These are phyloP conservation scores for Pichia californica DNA, from an alignment of 805 yeast species.

Conservation along the genomic window DNA sequence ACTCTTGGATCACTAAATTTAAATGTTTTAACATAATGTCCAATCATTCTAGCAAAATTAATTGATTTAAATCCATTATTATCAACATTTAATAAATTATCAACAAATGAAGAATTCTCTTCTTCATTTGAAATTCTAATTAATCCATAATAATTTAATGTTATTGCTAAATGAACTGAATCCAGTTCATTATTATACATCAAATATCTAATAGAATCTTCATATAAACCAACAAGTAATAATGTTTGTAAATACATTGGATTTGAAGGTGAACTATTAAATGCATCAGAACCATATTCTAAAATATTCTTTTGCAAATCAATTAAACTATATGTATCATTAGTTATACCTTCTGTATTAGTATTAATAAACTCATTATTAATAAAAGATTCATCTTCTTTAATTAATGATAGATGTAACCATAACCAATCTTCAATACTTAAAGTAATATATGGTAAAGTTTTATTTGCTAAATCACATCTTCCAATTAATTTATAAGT, in stretches of 20 bases:
- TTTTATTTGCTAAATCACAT: slow-evolving; percentile 64
- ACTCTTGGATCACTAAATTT: slow-evolving; percentile 80
- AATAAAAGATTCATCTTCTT: slow-evolving; percentile 37
- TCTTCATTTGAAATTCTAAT: slow-evolving; percentile 36
- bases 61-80: slow-evolving; percentile 24
- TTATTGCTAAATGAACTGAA: slow-evolving; percentile 84
- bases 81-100: slow-evolving; percentile 28
- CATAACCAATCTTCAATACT: slow-evolving; percentile 96
- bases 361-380: slow-evolving; percentile 17
- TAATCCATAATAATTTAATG: slow-evolving; percentile 66
- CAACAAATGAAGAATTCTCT: slow-evolving; percentile 4
- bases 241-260: slow-evolving; percentile 71
- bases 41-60: slow-evolving; percentile 60
- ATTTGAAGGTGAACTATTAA: slow-evolving; percentile 57
- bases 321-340: slow-evolving; percentile 62
- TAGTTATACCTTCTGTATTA: slow-evolving; percentile 33
- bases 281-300: slow-evolving; percentile 66
- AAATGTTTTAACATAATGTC: slow-evolving; percentile 76
- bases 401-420: slow-evolving; percentile 77
- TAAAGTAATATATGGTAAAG: slow-evolving; percentile 58
- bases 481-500: slow-evolving; percentile 91
- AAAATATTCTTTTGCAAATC: slow-evolving; percentile 71
- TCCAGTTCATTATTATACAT: slow-evolving; percentile 67
- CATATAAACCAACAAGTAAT: slow-evolving; percentile 72
- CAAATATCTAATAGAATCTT: slow-evolving; percentile 64